Percentiles rank a stretch among this genome's conserved stretches.
Evolutionary conservation across 2,329 filamentous ascomycete species (phyloP).

Genomic region (Claviceps sp.): DNA sequence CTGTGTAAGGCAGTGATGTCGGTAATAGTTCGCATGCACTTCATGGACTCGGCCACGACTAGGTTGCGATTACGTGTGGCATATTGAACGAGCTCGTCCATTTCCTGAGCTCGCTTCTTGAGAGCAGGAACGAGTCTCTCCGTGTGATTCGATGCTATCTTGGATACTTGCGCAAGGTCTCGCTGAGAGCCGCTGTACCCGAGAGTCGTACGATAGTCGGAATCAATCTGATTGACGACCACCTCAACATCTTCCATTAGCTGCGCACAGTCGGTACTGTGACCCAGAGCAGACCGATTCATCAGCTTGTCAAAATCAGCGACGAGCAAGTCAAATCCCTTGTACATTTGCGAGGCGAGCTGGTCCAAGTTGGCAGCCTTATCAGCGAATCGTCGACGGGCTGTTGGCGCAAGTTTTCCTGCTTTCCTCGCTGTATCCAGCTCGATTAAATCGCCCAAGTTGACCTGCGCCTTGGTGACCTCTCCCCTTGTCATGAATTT

Average conservation of each 20-base stretch:
- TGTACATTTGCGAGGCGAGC: slow-evolving; percentile 44
- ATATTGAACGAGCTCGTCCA: slow-evolving; percentile 46
- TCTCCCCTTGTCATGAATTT: slow-evolving; percentile 45
- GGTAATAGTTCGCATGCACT: slow-evolving; percentile 72
- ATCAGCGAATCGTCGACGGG: slow-evolving; percentile 44
- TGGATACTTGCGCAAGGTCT: slow-evolving; percentile 47
- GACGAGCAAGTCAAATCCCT: slow-evolving; percentile 47
- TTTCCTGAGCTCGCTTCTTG: slow-evolving; percentile 41
- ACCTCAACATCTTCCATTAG: slow-evolving; percentile 76
- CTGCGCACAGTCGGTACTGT: slow-evolving; percentile 49
- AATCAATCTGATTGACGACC: slow-evolving; percentile 72
- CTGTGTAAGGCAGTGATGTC: slow-evolving; percentile 64
- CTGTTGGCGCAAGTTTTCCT: slow-evolving; percentile 46
- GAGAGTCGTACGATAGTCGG: slow-evolving; percentile 69
- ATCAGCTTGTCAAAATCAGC: slow-evolving; percentile 48
- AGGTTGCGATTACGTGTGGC: slow-evolving; percentile 54
- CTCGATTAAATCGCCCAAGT: slow-evolving; percentile 65
- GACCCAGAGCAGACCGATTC: slow-evolving; percentile 40
- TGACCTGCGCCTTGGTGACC: slow-evolving; percentile 34
- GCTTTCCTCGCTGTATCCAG: slow-evolving; percentile 58
- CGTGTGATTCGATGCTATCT: slow-evolving; percentile 49
- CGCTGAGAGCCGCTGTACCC: slow-evolving; percentile 50
- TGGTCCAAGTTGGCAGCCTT: slow-evolving; percentile 49
- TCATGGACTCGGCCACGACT: slow-evolving; percentile 50
- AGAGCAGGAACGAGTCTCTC: slow-evolving; percentile 47